Conservation (phyloP, 2,329 filamentous ascomycete species). For the Capronia epimyces region DNA sequence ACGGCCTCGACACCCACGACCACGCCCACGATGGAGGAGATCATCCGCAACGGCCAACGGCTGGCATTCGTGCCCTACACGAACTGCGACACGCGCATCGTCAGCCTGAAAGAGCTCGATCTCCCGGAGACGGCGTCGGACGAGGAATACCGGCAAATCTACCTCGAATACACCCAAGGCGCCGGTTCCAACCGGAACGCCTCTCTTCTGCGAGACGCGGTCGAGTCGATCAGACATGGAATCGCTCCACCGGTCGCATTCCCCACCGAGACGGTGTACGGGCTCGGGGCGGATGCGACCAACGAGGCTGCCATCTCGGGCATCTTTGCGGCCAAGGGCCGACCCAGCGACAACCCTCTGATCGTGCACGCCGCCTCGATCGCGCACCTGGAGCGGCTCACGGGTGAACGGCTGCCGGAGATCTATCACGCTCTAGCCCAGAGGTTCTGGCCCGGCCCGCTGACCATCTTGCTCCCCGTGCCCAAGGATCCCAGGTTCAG, state of each 20-base stretch:
- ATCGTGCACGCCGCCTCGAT: conserved; percentile 68
- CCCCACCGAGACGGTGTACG: conserved; percentile 96
- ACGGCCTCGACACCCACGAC: background rate
- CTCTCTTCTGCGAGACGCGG: conserved; percentile 19
- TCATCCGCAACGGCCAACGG: conserved; percentile 5
- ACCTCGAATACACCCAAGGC: conserved; percentile 11
- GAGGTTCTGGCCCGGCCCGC: conserved; percentile 86
- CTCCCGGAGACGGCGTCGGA: conserved; percentile 24
- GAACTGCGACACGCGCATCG: conserved; percentile 26
- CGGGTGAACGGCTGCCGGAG: conserved; percentile 50
- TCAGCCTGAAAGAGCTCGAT: conserved; percentile 19
- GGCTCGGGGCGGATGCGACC: conserved; percentile 91
- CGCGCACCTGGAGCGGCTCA: conserved; percentile 25
- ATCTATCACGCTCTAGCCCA: conserved; percentile 75
- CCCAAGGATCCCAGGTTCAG: conserved; percentile 60
- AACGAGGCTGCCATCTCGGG: conserved; percentile 74
- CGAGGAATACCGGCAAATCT: conserved; percentile 23
- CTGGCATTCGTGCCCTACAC: conserved; percentile 19
- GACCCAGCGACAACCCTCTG: conserved; percentile 89
- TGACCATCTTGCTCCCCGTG: conserved; percentile 83
- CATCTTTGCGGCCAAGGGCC: conserved; percentile 87
- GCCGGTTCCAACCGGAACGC: conserved; percentile 8
- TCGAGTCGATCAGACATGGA: conserved; percentile 25
- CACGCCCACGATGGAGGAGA: conserved; percentile 12
- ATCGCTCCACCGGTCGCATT: conserved; percentile 69